A percentile compares a stretch with the other conserved stretches of the same genome.
Evolutionary conservation across 2,329 filamentous ascomycete genomes (phyloP).

Genomic region (Colletotrichum sp.): DNA sequence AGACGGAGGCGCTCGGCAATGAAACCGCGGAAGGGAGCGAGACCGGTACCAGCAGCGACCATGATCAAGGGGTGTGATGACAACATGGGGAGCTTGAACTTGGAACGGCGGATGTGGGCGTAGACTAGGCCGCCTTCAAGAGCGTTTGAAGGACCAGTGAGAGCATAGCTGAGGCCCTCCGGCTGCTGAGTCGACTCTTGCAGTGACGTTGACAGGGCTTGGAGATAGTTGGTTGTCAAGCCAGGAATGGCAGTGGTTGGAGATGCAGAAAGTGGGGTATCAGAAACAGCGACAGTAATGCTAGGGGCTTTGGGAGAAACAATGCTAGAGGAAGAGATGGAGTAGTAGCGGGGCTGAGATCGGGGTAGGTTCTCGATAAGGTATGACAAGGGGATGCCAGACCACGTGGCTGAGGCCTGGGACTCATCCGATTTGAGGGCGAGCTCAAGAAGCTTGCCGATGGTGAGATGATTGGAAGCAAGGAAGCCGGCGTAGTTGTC

Average conservation of each 20-base stretch:
- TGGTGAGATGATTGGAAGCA: conserved; percentile 26
- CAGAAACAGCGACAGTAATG: conserved; percentile 6
- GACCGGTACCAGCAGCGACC: conserved; percentile 54
- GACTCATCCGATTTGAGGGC: conserved; percentile 12
- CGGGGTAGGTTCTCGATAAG: conserved; percentile 61
- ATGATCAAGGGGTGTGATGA: conserved; percentile 51
- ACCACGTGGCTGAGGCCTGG: conserved; percentile 20
- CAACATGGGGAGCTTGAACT: conserved; percentile 47
- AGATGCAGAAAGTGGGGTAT: conserved; percentile 26
- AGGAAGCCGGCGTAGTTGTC: conserved; percentile 23
- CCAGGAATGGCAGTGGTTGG: conserved; percentile 28
- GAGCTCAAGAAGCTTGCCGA: conserved; percentile 27
- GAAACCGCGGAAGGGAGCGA: conserved; percentile 45
- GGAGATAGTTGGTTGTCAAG: conserved; percentile 31
- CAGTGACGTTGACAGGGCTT: conserved; percentile 3
- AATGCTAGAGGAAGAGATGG: conserved; percentile 61
- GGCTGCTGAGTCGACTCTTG: neutral
- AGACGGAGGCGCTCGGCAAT: conserved; percentile 44
- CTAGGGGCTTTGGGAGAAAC: conserved; percentile 8
- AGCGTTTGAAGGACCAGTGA: neutral
- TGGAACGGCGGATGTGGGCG: conserved; percentile 34
- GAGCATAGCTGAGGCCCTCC: neutral
- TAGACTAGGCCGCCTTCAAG: conserved; percentile 31
- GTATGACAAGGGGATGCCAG: conserved; percentile 44
- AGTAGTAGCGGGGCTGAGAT: conserved; percentile 66